A percentile compares a stretch with the other conserved stretches of the same genome.
Evolutionary conservation across 139 green algal genomes (phyloP).

Genomic region (Chlorella sorokiniana): DNA sequence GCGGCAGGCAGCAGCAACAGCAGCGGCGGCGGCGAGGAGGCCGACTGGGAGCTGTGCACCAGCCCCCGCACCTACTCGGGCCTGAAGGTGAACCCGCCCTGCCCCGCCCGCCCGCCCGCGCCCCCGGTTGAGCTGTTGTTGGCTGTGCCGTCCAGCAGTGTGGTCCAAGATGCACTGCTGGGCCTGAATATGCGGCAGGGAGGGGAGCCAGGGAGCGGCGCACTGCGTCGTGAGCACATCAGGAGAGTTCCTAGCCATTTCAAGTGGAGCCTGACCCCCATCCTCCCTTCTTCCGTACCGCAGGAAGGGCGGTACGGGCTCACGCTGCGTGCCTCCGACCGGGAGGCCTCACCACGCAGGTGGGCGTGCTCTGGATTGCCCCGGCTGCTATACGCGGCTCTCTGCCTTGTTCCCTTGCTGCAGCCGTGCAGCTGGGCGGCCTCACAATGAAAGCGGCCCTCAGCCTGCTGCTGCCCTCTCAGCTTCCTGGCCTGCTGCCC

Average conservation of each 20-base stretch:
- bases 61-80: conserved; percentile 31
- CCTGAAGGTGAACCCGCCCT: conserved; percentile 25
- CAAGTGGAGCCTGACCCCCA: neutral
- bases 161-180: no score
- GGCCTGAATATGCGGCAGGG: no score
- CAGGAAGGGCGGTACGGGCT: conserved; percentile 43
- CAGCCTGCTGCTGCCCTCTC: neutral
- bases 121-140: no score
- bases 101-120: no score
- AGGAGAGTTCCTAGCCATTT: neutral
- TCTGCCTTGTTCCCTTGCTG: neutral
- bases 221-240: no score
- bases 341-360: conserved; percentile 17
- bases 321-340: conserved; percentile 38
- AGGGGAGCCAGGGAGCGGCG: no score
- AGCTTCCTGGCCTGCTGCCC: neutral
- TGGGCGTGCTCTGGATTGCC: neutral
- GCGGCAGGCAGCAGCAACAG: neutral
- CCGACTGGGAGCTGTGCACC: conserved; percentile 34
- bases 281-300: neutral
- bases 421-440: neutral
- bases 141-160: no score
- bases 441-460: neutral
- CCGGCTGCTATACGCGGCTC: neutral
- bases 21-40: neutral